Base-by-base conservation (phyloP, 805 yeast genomes). In the Kuraishia floccosa region DNA sequence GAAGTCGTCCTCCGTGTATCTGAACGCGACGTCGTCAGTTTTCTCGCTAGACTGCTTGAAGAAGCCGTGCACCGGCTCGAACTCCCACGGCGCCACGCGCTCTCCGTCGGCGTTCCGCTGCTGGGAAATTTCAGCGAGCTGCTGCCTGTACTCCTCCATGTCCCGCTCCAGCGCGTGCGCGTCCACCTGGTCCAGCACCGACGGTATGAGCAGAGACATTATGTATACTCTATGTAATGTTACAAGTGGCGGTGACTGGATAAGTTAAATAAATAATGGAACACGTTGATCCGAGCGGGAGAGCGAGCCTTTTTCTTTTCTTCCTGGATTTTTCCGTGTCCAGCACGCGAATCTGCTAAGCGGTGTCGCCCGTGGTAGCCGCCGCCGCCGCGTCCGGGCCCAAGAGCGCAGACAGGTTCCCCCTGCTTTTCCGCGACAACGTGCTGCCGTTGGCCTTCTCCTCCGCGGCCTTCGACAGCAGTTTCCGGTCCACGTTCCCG, bases 401-500 rank as follows among this genome's bases (percentile, higher is more conserved):
- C 26, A 49, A 33, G 36, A 65, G 47, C 29, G 43, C 35, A 7
- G 60, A 45, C n/a, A 63, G 44, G 39, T 67, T 68, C 15, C 72
- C 72, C 30, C 74, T 46, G 12, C 54, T 46, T 12, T 55, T 54
- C 24, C 43, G 38, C 26, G 12, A 31, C 31, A 4, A 35, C 14
- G 22, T 30, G 20, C 10, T 17, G 23, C 16, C 15, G 16, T 25
- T 39, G 40, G 41, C 38, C 41, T 6, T 27, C 23, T 4, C 30
- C 41, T 5, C 39, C 12, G n/a, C 42, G 47, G n/a, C 46, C 23
- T 52, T 52, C 26, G 43, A 49, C 34, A 67, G 33, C 21, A 71
- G 36, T 18, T 63, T 63, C 29, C 60, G 58, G 42, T 76, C 74
- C 11, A 63, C 75, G 22, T 71, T 68, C 23, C 68, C 62, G 41